Conservation (phyloP, 306 rosid species). For the Potentilla sterilis region DNA sequence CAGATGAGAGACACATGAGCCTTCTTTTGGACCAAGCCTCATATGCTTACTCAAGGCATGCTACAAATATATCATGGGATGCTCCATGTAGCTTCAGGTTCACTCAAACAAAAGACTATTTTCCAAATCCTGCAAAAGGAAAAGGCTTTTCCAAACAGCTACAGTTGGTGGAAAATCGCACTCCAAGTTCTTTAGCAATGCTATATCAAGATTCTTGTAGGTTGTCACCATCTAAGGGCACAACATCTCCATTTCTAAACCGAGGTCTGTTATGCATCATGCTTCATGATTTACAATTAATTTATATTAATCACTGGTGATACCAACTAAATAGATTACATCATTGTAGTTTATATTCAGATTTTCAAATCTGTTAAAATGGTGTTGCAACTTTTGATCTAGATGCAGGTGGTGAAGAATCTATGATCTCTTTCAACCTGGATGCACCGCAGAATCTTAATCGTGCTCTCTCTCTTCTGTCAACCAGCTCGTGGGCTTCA, state of each 20-base stretch:
- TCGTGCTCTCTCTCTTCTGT: conserved; percentile 99
- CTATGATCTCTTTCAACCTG: conserved; percentile 34
- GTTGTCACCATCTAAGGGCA: conserved; percentile 40
- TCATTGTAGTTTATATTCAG: neutral
- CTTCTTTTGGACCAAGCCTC: conserved; percentile 36
- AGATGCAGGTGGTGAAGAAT: conserved; percentile 62
- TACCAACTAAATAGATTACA: neutral
- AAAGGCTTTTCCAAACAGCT: conserved; percentile 26
- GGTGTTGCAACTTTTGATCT: conserved; percentile 3
- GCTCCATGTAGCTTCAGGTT: conserved; percentile 33
- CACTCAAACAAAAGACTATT: conserved; percentile 55
- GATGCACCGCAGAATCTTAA: conserved; percentile 48
- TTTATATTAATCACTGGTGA: neutral
- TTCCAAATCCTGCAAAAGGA: conserved; percentile 46
- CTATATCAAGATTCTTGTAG: conserved; percentile 41
- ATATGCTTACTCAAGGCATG: conserved; percentile 37
- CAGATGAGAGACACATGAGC: conserved; percentile 55
- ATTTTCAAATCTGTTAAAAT: neutral
- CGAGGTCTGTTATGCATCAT: conserved; percentile 46
- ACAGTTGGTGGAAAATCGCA: conserved; percentile 27
- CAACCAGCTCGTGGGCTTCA: conserved; percentile 67
- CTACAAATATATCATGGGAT: conserved; percentile 48
- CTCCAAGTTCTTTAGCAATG: conserved; percentile 29
- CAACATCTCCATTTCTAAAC: conserved; percentile 36
- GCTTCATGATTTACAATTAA: neutral